These are phyloP conservation scores for Cicer pinnatifidum DNA, from an alignment of 306 rosid species.

Conservation along the genomic window DNA sequence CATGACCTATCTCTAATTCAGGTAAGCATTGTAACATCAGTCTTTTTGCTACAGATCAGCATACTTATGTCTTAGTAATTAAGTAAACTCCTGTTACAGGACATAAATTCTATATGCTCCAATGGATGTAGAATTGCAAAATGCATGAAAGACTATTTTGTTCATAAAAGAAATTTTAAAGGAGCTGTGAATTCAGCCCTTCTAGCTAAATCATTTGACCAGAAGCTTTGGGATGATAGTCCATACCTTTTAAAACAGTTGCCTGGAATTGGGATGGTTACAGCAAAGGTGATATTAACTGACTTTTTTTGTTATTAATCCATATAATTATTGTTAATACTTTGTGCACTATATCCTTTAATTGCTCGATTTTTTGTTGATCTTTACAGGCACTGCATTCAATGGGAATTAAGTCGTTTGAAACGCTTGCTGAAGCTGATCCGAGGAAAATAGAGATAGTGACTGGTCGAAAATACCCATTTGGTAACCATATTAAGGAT, in stretches of 20 bases:
- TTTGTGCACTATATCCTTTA: conserved; percentile 1
- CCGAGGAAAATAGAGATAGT: conserved; percentile 94
- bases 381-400: conserved; percentile 76
- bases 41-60: conserved; percentile 41
- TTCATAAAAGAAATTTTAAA: conserved; percentile 77
- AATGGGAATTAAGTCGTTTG: conserved; percentile 82
- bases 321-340: conserved; percentile 8
- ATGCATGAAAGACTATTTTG: conserved; percentile 93
- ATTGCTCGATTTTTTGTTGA: conserved; percentile 34
- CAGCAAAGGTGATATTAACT: conserved; percentile 73
- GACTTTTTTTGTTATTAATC: conserved; percentile 35
- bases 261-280: conserved; percentile 98
- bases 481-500: conserved; percentile 93
- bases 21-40: conserved; percentile 54
- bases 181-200: conserved; percentile 78
- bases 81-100: conserved; percentile 60
- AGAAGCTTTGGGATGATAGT: conserved; percentile 97
- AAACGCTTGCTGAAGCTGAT: conserved; percentile 83
- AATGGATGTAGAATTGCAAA: conserved; percentile 90
- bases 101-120: conserved; percentile 85
- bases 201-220: conserved; percentile 82
- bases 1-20: conserved; percentile 88
- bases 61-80: conserved; percentile 34
- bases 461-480: conserved; percentile 92
- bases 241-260: conserved; percentile 88